These are phyloP conservation scores for Phytophthora meadii DNA, from an alignment of 352 stramenopile genomes.

Conservation along the genomic window DNA sequence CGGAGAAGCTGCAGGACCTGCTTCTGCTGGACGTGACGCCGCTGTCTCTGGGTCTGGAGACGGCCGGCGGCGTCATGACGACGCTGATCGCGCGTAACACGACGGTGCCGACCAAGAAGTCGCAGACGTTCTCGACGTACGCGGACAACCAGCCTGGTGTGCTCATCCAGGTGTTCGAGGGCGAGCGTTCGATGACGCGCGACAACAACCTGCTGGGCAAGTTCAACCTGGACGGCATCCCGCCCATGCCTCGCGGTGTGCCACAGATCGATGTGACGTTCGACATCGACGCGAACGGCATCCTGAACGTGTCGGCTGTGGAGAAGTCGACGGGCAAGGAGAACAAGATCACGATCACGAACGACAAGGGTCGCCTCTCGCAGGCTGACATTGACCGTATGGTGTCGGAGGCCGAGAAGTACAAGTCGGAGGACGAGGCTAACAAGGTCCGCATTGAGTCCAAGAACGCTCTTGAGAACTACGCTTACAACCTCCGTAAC, in stretches of 20 bases:
- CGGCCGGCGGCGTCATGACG: conserved; percentile 89
- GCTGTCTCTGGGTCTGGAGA: conserved; percentile 89
- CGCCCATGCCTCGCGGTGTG: conserved; percentile 89
- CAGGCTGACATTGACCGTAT: conserved; percentile 99
- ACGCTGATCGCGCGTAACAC: conserved; percentile 89
- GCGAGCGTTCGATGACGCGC: conserved; percentile 94
- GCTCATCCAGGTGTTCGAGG: conserved; percentile 92
- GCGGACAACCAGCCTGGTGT: conserved; percentile 89
- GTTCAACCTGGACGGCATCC: conserved; percentile 89
- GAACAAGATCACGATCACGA: conserved; percentile 98
- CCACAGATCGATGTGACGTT: conserved; percentile 92
- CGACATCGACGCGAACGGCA: conserved; percentile 91
- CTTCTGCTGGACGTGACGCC: conserved; percentile 91
- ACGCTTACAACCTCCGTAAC: conserved; percentile 95
- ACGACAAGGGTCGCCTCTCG: conserved; percentile 97
- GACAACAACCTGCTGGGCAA: conserved; percentile 93
- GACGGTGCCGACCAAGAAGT: conserved; percentile 88
- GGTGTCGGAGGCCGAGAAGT: conserved; percentile 97
- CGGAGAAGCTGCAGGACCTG: conserved; percentile 89
- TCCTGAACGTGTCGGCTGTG: conserved; percentile 94
- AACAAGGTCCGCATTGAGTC: conserved; percentile 97
- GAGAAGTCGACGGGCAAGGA: conserved; percentile 96
- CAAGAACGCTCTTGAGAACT: conserved; percentile 96
- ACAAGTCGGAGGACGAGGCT: conserved; percentile 97
- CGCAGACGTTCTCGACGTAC: conserved; percentile 90